Evolutionary conservation across 805 yeast species (phyloP).

Genomic region (Candida oleophila): DNA sequence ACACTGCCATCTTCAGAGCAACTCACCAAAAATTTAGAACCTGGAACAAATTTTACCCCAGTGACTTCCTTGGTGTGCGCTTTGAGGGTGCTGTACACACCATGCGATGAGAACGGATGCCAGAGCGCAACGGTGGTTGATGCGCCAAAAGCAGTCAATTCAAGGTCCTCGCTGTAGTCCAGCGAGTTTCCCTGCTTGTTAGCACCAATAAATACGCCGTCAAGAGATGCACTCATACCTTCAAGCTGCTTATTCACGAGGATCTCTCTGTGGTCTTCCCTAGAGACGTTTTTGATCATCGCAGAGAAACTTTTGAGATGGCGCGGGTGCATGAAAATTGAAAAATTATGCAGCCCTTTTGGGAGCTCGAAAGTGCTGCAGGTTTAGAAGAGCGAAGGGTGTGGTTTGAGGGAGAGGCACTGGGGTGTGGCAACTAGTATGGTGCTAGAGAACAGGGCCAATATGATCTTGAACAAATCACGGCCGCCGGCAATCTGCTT

Average conservation of each 20-base stretch:
- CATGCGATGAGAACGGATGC: constrained; percentile 52
- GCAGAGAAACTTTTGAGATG: too few relatives aligned
- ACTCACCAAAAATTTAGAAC: constrained; percentile 48
- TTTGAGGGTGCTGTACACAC: constrained; percentile 57
- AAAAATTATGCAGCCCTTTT: too few relatives aligned
- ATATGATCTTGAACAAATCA: too few relatives aligned
- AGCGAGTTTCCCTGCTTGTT: constrained; percentile 63
- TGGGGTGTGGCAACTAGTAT: too few relatives aligned
- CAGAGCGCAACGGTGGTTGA: constrained; percentile 64
- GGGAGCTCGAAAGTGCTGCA: too few relatives aligned
- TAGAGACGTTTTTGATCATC: too few relatives aligned
- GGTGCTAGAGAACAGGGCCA: too few relatives aligned
- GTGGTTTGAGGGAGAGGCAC: too few relatives aligned
- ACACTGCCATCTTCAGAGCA: constrained; percentile 68
- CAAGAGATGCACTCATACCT: constrained; percentile 15
- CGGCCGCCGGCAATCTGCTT: too few relatives aligned
- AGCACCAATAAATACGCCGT: constrained; percentile 71
- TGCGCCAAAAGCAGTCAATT: constrained; percentile 70
- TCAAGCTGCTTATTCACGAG: constrained; percentile 4
- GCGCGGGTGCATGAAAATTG: too few relatives aligned
- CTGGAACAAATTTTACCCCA: constrained; percentile 54
- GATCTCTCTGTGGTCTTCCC: too few relatives aligned
- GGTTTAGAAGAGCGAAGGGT: too few relatives aligned
- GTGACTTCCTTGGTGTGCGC: constrained; percentile 64
- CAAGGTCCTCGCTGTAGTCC: constrained; percentile 41